Evolutionary conservation across 2,329 filamentous ascomycete species (phyloP).

Genomic region (Verruconis gallopava): DNA sequence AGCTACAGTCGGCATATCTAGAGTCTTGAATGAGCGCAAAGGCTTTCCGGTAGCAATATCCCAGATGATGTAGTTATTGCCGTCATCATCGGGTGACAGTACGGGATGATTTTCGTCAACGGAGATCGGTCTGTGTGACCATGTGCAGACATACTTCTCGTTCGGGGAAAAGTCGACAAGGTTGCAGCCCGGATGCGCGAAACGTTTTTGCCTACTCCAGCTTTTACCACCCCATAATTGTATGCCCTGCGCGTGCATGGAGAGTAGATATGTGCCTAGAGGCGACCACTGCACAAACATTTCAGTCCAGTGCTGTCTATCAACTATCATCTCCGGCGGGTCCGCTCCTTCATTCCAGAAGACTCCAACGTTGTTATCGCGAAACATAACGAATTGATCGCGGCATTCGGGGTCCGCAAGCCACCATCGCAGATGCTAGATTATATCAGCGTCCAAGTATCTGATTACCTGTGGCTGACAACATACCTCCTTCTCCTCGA

Average conservation of each 20-base stretch:
- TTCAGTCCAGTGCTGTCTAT: conserved; percentile 94
- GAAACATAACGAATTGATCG: conserved; percentile 93
- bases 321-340: conserved; percentile 72
- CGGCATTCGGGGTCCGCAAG: conserved; percentile 77
- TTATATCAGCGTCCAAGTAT: too few relatives aligned
- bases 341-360: conserved; percentile 99
- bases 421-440: conserved; percentile 73
- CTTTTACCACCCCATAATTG: conserved; percentile 89
- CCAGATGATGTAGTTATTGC: conserved; percentile 99
- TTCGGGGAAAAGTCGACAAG: conserved; percentile 88
- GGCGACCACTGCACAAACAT: conserved; percentile 98
- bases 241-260: conserved; percentile 89
- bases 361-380: conserved; percentile 80
- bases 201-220: conserved; percentile 84
- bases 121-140: conserved; percentile 87
- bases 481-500: conserved; percentile 67
- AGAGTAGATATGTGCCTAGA: conserved; percentile 83
- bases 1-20: conserved; percentile 58
- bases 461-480: neutral
- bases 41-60: conserved; percentile 83
- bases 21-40: conserved; percentile 82
- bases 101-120: conserved; percentile 80
- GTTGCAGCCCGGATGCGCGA: conserved; percentile 91
- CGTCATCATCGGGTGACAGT: conserved; percentile 71
- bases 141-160: conserved; percentile 90